Percentiles rank a stretch among this genome's conserved stretches.
phyloP scores from a whole-genome alignment of 1,284 basidiomycete genomes.

The Tilletia setariae region DNA sequence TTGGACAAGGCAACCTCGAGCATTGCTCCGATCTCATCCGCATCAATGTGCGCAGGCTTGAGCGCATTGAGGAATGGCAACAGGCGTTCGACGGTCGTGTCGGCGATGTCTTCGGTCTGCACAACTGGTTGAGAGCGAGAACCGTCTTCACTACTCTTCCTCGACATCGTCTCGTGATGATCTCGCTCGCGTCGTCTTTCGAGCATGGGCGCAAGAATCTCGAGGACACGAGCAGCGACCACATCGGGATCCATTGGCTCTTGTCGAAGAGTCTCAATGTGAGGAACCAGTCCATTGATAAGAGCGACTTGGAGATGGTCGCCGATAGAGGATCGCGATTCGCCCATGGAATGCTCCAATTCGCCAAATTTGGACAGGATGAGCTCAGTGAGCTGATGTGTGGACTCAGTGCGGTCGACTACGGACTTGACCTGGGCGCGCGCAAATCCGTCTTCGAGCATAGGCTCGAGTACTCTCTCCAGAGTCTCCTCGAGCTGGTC shows the following conservation, averaged over 20 bases:
- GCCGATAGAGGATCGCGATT: slow-evolving; percentile 18
- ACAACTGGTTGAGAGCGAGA: not conserved
- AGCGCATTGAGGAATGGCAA: slow-evolving; percentile 30
- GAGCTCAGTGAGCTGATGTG: slow-evolving; percentile 12
- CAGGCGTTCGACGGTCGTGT: slow-evolving; percentile 27
- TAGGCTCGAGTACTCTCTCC: slow-evolving; percentile 1
- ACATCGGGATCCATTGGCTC: slow-evolving; percentile 22
- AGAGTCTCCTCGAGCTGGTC: slow-evolving; percentile 4
- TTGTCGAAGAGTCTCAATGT: slow-evolving; percentile 26
- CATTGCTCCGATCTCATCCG: slow-evolving; percentile 37
- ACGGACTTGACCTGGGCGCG: slow-evolving; percentile 14
- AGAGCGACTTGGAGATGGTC: slow-evolving; percentile 29
- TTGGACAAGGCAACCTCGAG: slow-evolving; percentile 23
- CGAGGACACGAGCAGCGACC: slow-evolving; percentile 25
- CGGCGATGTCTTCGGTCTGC: slow-evolving; percentile 21
- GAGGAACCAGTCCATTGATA: slow-evolving; percentile 26
- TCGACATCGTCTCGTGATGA: slow-evolving; percentile 15
- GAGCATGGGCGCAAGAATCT: slow-evolving; percentile 27
- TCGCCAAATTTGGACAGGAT: slow-evolving; percentile 11
- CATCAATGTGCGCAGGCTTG: slow-evolving; percentile 34
- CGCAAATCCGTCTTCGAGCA: slow-evolving; percentile 13
- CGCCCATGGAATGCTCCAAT: slow-evolving; percentile 22
- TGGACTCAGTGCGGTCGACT: slow-evolving; percentile 9
- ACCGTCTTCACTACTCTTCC: slow-evolving; percentile 24
- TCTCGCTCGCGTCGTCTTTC: slow-evolving; percentile 11